phyloP scores from a whole-genome alignment of 495 filamentous ascomycete genomes.

The Aeminium ludgeri region DNA sequence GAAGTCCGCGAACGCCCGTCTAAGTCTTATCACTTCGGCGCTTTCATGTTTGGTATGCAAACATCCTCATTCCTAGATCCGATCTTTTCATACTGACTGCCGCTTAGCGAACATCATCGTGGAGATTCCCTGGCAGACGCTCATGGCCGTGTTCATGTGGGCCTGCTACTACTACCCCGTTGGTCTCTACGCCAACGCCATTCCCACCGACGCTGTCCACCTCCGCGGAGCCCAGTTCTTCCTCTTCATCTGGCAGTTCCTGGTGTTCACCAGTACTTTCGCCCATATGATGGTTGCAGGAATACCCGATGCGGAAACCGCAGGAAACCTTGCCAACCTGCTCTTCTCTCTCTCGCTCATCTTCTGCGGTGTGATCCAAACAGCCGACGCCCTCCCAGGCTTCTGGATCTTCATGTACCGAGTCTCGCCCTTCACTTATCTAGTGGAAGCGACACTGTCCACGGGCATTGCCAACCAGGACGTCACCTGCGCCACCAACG shows the following conservation, averaged over 20 bases:
- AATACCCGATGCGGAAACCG: slow-evolving; percentile 44
- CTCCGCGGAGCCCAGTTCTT: slow-evolving; percentile 53
- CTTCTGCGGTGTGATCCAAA: slow-evolving; percentile 25
- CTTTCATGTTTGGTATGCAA: slow-evolving; percentile 35
- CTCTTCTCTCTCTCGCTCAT: slow-evolving; percentile 42
- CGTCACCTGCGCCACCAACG: slow-evolving; percentile 25
- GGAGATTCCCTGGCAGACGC: slow-evolving; percentile 20
- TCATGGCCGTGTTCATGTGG: slow-evolving; percentile 40
- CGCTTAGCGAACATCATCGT: slow-evolving; percentile 18
- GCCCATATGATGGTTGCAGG: slow-evolving; percentile 47
- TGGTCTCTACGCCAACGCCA: slow-evolving; percentile 55
- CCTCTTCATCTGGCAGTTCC: slow-evolving; percentile 31
- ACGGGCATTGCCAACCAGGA: slow-evolving; percentile 24
- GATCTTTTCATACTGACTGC: background rate
- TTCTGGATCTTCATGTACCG: slow-evolving; percentile 33
- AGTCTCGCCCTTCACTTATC: slow-evolving; percentile 28
- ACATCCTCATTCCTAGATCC: background rate
- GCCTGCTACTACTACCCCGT: slow-evolving; percentile 23
- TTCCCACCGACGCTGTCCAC: slow-evolving; percentile 34
- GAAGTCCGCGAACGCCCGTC: slow-evolving; percentile 74
- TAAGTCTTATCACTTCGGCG: slow-evolving; percentile 68
- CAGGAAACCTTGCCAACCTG: slow-evolving; percentile 44
- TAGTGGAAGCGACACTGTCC: slow-evolving; percentile 25
- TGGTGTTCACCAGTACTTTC: slow-evolving; percentile 28
- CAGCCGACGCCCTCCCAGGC: slow-evolving; percentile 20